Evolutionary conservation across 2,329 filamentous ascomycete genomes (phyloP), one percentile per base, ranked within the genome.

Genomic region (Colletotrichum karsti): DNA sequence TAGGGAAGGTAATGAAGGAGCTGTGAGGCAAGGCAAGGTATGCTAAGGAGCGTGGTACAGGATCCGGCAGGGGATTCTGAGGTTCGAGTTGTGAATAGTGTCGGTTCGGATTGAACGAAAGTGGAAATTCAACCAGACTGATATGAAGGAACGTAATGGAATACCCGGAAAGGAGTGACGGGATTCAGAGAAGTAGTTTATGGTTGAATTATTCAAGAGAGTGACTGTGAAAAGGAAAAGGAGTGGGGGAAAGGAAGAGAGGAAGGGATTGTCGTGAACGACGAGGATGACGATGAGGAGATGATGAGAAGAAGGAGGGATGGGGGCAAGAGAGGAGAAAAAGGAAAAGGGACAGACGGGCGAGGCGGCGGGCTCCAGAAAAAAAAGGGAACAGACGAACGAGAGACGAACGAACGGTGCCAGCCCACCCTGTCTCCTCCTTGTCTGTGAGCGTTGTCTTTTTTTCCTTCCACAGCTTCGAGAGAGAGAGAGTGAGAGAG

Each of bases 111-210:
- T 69, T 66, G 69, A 69, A 67, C 63, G 55, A 70, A 58, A 54
- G 68, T 60, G 70, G 61, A 71, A 67, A 72, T 72, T 73, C 72
- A 75, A 74, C 71, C 72, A 59, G 65, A 65, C 65, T 37, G 33
- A n/a, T n/a, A n/a, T n/a, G 70, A 79, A 80, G 76, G 78, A 80
- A 78, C 79, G 82, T 77, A 82, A 83, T 80, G 77, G 78, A 72
- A 77, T 58, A 78, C 80, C 79, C 78, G 79, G 83, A 78, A 86
- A 85, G 76, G 84, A 86, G 82, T 86, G 84, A 83, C 82, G 83
- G 83, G 81, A 76, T 78, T 79, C 80, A 75, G 76, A 74, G 69
- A 70, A 75, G 63, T 62, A 57, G 60, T 61, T 60, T 61, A 78
- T 74, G 77, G 79, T 78, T 73, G 74, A 79, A 79, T 73, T 74